phyloP scores from a whole-genome alignment of 192 early-diverging fungal species.

The Coemansia biformis region DNA sequence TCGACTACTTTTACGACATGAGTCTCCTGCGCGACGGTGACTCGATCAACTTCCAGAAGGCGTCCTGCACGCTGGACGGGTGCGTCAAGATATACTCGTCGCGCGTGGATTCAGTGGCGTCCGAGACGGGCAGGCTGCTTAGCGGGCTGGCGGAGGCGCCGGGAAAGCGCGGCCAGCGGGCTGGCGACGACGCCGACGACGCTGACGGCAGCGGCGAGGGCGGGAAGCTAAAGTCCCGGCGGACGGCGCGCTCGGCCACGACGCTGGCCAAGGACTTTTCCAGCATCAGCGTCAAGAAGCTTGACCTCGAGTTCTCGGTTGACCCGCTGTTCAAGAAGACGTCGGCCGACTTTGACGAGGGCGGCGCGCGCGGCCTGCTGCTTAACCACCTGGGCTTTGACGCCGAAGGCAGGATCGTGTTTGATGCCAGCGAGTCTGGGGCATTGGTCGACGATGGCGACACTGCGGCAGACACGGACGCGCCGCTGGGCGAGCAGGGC shows the following conservation, averaged over 20 bases:
- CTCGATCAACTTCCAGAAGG: slow-evolving; percentile 97
- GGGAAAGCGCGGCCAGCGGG: slow-evolving; percentile 43
- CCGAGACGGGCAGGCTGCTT: slow-evolving; percentile 84
- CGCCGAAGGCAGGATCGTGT: slow-evolving; percentile 80
- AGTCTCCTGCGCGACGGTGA: slow-evolving; percentile 87
- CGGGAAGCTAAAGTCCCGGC: slow-evolving; percentile 24
- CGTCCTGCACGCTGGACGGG: slow-evolving; percentile 93
- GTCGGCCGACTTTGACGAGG: slow-evolving; percentile 97
- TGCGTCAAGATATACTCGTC: slow-evolving; percentile 97
- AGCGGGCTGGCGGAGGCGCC: slow-evolving; percentile 75
- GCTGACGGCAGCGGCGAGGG: slow-evolving; percentile 49
- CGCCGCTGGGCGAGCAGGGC: background rate
- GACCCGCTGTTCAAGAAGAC: slow-evolving; percentile 98
- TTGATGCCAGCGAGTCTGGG: slow-evolving; percentile 84
- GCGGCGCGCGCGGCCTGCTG: slow-evolving; percentile 85
- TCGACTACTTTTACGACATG: slow-evolving; percentile 98
- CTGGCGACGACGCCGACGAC: slow-evolving; percentile 35
- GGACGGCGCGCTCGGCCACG: slow-evolving; percentile 47
- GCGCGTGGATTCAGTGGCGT: slow-evolving; percentile 93
- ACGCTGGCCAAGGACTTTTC: slow-evolving; percentile 82
- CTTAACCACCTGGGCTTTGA: slow-evolving; percentile 83
- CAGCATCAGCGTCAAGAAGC: slow-evolving; percentile 72
- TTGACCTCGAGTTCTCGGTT: slow-evolving; percentile 87
- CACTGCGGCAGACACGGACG: slow-evolving; percentile 12
- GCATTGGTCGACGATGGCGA: slow-evolving; percentile 47